phyloP scores from a whole-genome alignment of 345 rosid genomes.

The Salix exigua region DNA sequence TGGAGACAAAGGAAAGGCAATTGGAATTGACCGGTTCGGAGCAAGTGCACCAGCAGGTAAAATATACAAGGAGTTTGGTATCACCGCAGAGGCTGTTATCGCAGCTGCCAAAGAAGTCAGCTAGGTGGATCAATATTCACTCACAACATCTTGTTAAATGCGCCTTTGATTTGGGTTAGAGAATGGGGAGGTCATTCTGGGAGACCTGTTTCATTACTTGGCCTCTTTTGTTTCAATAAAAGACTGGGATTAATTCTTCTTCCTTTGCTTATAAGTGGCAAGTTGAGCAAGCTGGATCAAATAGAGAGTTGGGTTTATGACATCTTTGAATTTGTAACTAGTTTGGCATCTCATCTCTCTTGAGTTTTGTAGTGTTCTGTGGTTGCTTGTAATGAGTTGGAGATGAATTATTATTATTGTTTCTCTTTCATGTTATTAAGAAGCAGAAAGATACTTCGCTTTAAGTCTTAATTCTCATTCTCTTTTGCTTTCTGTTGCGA shows the following conservation, averaged over 20 bases:
- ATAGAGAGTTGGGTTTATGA: slow-evolving; percentile 14
- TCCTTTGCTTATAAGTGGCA: slow-evolving; percentile 20
- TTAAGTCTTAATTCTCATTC: neutral
- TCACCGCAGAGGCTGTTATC: slow-evolving; percentile 67
- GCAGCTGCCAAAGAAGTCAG: slow-evolving; percentile 63
- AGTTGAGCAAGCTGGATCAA: slow-evolving; percentile 21
- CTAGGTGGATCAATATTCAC: slow-evolving; percentile 18
- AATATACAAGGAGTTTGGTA: slow-evolving; percentile 78
- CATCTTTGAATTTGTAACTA: slow-evolving; percentile 19
- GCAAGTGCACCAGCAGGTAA: slow-evolving; percentile 92
- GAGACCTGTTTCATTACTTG: slow-evolving; percentile 2
- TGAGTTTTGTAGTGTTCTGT: slow-evolving; percentile 26
- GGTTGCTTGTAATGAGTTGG: slow-evolving; percentile 17
- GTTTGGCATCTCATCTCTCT: slow-evolving; percentile 18
- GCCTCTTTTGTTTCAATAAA: slow-evolving; percentile 38
- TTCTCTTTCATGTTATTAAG: neutral
- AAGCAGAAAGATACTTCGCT: neutral
- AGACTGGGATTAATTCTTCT: slow-evolving; percentile 19
- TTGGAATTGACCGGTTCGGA: slow-evolving; percentile 77
- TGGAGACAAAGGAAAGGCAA: slow-evolving; percentile 72
- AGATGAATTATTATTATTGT: neutral
- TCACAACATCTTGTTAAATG: neutral
- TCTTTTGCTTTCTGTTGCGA: neutral
- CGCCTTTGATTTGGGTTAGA: slow-evolving; percentile 15
- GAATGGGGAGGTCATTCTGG: slow-evolving; percentile 17